A percentile compares a stretch with the other conserved stretches of the same genome.
Evolutionary conservation across 306 rosid genomes (phyloP).

Genomic region (Pachyrhizus erosus): DNA sequence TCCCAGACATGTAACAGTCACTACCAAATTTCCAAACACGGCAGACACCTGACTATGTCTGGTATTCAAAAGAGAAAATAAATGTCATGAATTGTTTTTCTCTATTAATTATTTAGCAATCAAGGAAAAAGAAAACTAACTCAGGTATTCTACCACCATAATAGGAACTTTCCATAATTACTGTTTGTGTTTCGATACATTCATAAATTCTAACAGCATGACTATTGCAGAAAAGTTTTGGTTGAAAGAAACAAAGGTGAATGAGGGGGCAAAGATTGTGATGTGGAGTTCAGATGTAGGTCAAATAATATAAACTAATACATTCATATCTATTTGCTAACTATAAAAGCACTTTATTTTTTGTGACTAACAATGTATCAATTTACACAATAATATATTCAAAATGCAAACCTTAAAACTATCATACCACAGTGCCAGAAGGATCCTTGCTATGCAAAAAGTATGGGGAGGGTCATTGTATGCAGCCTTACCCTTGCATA

Average conservation of each 20-base stretch:
- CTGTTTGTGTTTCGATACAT: not conserved
- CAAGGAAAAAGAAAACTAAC: not conserved
- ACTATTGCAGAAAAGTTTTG: not conserved
- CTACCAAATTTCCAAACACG: not conserved
- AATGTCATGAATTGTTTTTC: not conserved
- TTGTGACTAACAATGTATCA: not conserved
- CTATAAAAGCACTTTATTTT: not conserved
- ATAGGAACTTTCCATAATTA: not conserved
- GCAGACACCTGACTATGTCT: conserved; percentile 46
- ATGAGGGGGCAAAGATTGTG: too few species aligned
- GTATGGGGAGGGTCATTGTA: not conserved
- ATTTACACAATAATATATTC: not conserved
- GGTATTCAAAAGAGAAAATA: conserved; percentile 1
- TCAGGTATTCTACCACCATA: not conserved
- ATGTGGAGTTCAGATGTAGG: conserved; percentile 60
- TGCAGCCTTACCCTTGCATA: not conserved
- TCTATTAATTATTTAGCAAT: not conserved
- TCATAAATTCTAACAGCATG: not conserved
- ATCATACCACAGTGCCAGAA: not conserved
- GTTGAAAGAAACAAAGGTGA: not conserved
- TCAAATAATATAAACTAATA: conserved; percentile 42
- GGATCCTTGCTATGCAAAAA: not conserved
- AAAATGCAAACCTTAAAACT: too few species aligned
- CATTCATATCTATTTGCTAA: not conserved
- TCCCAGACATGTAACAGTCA: conserved; percentile 48